Percentiles rank a stretch among this genome's conserved stretches.
These are phyloP conservation scores for Yarrowia porcina DNA, from an alignment of 805 yeast genomes.

Conservation along the genomic window DNA sequence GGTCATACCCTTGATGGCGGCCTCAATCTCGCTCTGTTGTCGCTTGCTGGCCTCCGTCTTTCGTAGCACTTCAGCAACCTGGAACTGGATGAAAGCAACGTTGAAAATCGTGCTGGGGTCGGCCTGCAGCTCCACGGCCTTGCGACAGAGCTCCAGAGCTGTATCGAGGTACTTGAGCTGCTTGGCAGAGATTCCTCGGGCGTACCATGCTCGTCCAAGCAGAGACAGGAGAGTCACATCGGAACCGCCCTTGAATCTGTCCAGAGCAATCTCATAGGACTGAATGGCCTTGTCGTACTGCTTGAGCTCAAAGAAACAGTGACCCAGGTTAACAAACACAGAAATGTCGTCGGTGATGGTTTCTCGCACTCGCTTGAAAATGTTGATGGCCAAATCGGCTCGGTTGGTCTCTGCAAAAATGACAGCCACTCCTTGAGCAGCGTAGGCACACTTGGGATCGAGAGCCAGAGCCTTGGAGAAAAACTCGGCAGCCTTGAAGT, in stretches of 20 bases:
- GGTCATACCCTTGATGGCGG: slow-evolving; percentile 54
- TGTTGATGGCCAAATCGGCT: slow-evolving; percentile 71
- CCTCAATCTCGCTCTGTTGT: slow-evolving; percentile 56
- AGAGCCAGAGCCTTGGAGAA: slow-evolving; percentile 82
- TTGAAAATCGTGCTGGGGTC: slow-evolving; percentile 62
- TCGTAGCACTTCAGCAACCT: slow-evolving; percentile 76
- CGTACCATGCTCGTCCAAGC: slow-evolving; percentile 85
- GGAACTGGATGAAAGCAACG: slow-evolving; percentile 78
- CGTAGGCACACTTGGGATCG: slow-evolving; percentile 84
- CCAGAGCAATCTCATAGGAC: slow-evolving; percentile 73
- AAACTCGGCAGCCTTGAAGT: slow-evolving; percentile 85
- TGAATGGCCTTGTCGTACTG: slow-evolving; percentile 86
- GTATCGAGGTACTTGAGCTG: slow-evolving; percentile 56
- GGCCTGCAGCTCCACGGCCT: slow-evolving; percentile 49
- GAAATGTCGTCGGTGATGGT: slow-evolving; percentile 74
- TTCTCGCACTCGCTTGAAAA: slow-evolving; percentile 84
- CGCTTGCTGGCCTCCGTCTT: slow-evolving; percentile 60
- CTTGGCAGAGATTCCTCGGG: slow-evolving; percentile 68
- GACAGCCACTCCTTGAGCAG: slow-evolving; percentile 97
- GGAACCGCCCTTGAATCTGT: slow-evolving; percentile 54
- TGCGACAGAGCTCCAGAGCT: slow-evolving; percentile 60
- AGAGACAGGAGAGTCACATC: slow-evolving; percentile 67
- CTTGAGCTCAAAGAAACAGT: slow-evolving; percentile 75
- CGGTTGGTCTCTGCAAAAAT: slow-evolving; percentile 79
- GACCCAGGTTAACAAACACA: slow-evolving; percentile 81